Base-by-base conservation (phyloP, 768 basidiomycete genomes). In the Trametopsis cervina region DNA sequence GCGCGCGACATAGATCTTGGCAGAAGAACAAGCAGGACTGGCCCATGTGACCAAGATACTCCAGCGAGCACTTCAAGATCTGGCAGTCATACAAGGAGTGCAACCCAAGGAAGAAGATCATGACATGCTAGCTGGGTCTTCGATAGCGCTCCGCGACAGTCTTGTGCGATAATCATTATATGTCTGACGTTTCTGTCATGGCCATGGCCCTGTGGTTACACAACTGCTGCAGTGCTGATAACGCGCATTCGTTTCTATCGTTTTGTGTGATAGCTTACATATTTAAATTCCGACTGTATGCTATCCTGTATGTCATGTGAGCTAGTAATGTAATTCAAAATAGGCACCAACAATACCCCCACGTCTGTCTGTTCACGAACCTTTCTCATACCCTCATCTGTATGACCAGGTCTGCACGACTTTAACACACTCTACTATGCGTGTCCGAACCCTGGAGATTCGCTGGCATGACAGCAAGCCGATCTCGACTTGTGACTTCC, bases 401-500 rank as follows among this genome's bases (percentile, higher is more conserved):
- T 7, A 33, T 33, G 29, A 33, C 15, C 29, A 33, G 29, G 29
- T 33, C 29, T 33, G 15, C 29, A 33, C 7, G 9, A 7, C 29
- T 33, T 7, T 33, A 33, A 15, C 15, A 15, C 15, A 15, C 29
- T n/a, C 29, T 15, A 48, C 42, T 17, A 93, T 93, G 89, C 83
- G 89, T 52, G 89, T 87, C 64, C 78, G 87, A 51, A 91, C 90
- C 3, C 78, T 94, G 39, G 92, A 94, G 71, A 96, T 96, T 61
- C 78, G 93, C 54, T 96, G 92, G 92, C 92, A 96, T 74, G 92
- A 93, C 72, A 82, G 77, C 65, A 90, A 90, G 61, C 92, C 92
- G 39, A 94, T 99, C 66, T 94, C 91, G 38, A 89, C 92, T 13
- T 91, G 89, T 66, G 96, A 99, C 73, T 96, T 96, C 62, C 96